A percentile compares a stretch with the other conserved stretches of the same genome.
Conservation (phyloP, 2,329 filamentous ascomycete genomes). For the Ophiocordyceps sinensis region DNA sequence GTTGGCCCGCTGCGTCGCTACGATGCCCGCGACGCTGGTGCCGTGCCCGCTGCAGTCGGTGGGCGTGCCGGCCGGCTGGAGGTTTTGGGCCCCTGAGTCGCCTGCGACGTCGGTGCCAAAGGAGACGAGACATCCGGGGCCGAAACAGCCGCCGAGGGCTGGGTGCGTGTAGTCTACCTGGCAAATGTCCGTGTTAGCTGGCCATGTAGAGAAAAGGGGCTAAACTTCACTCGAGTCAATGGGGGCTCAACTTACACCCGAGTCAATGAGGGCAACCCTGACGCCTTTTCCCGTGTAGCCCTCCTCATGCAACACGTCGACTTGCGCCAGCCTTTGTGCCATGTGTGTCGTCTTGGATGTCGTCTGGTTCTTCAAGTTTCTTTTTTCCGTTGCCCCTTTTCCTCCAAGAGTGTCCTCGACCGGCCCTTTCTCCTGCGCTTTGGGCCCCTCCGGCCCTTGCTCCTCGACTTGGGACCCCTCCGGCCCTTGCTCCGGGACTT, state of each 20-base stretch:
- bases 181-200: neutral
- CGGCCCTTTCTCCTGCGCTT: no score
- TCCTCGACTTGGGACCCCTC: no score
- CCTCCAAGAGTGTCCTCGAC: no score
- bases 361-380: neutral
- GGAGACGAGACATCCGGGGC: constrained; percentile 40
- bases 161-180: constrained; percentile 48
- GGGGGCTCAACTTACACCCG: constrained; percentile 35
- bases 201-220: neutral
- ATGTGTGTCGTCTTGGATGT: neutral
- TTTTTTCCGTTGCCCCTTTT: no score
- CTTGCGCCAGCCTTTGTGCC: constrained; percentile 37
- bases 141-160: constrained; percentile 49
- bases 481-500: no score
- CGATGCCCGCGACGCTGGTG: constrained; percentile 46
- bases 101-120: constrained; percentile 36
- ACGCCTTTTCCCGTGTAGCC: constrained; percentile 35
- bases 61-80: constrained; percentile 27
- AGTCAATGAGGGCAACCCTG: constrained; percentile 38
- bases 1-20: constrained; percentile 34
- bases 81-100: constrained; percentile 19
- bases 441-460: no score
- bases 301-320: constrained; percentile 33
- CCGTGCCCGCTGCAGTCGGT: constrained; percentile 44
- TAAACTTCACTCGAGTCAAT: no score